These are phyloP conservation scores for Leptodermis oblonga DNA, from an alignment of 257 asterid species.

Conservation along the genomic window DNA sequence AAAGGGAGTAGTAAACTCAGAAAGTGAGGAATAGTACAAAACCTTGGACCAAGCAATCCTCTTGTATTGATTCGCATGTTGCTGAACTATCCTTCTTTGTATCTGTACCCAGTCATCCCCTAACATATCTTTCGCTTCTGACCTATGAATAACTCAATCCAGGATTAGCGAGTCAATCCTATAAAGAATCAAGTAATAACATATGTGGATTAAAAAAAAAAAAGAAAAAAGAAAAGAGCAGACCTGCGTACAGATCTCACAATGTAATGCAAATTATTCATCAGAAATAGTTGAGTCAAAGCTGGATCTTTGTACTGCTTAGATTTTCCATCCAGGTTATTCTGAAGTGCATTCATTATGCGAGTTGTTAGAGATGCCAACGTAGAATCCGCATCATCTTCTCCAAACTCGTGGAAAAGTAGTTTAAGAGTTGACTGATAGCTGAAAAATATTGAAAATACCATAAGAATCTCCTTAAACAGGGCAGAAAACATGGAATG, in stretches of 20 bases:
- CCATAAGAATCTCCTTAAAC: not conserved
- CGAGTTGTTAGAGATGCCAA: constrained; percentile 66
- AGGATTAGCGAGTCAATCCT: constrained; percentile 4
- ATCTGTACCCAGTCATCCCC: constrained; percentile 99
- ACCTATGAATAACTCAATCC: constrained; percentile 40
- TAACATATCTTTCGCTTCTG: constrained; percentile 92
- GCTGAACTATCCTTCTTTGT: constrained; percentile 93
- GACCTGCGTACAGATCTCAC: constrained; percentile 96
- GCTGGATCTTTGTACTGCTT: constrained; percentile 96
- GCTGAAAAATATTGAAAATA: constrained; percentile 38
- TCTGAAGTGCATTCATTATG: constrained; percentile 88
- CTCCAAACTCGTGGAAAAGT: constrained; percentile 61
- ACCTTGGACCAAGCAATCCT: constrained; percentile 98
- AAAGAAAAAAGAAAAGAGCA: constrained; percentile 7
- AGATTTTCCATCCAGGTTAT: constrained; percentile 84
- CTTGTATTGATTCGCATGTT: constrained; percentile 96
- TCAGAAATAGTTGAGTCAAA: constrained; percentile 80
- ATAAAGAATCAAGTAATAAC: not conserved
- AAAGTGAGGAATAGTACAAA: not conserved
- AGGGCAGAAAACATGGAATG: not conserved
- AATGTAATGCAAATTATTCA: constrained; percentile 91
- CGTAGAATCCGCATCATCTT: constrained; percentile 53
- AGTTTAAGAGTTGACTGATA: constrained; percentile 82
- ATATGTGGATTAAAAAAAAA: too few species aligned
- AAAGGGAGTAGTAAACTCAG: too few species aligned